Conservation (phyloP, 306 rosid species). For the Citrullus amarus region DNA sequence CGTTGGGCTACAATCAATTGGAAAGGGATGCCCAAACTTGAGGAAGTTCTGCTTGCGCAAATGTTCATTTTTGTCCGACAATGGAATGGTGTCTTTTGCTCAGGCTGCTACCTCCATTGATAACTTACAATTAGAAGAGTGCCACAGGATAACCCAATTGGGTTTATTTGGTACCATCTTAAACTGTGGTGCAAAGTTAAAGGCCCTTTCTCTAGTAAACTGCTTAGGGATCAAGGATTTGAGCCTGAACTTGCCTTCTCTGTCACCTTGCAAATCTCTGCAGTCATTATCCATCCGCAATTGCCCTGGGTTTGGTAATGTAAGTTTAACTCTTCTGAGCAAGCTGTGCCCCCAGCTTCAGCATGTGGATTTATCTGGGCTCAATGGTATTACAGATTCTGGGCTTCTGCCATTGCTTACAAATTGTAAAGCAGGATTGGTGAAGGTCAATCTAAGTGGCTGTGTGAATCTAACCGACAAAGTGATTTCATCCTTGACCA, state of each 20-base stretch:
- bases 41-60: conserved; percentile 41
- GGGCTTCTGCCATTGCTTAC: conserved; percentile 53
- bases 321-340: conserved; percentile 46
- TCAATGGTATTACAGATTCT: conserved; percentile 51
- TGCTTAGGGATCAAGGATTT: conserved; percentile 77
- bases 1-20: conserved; percentile 59
- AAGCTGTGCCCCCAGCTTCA: conserved; percentile 62
- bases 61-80: conserved; percentile 64
- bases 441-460: conserved; percentile 57
- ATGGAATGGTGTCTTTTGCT: conserved; percentile 60
- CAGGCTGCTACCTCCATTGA: conserved; percentile 56
- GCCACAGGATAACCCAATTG: conserved; percentile 81
- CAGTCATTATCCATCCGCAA: conserved; percentile 41
- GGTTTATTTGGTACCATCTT: conserved; percentile 58
- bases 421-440: conserved; percentile 59
- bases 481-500: conserved; percentile 40
- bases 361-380: conserved; percentile 57
- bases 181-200: conserved; percentile 59
- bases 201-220: conserved; percentile 47
- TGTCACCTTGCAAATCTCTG: conserved; percentile 41
- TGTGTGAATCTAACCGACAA: conserved; percentile 61
- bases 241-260: conserved; percentile 28
- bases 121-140: conserved; percentile 79
- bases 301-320: conserved; percentile 83
- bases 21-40: conserved; percentile 86